These are phyloP conservation scores for Penicillium herquei DNA, from an alignment of 495 filamentous ascomycete genomes.

Conservation along the genomic window DNA sequence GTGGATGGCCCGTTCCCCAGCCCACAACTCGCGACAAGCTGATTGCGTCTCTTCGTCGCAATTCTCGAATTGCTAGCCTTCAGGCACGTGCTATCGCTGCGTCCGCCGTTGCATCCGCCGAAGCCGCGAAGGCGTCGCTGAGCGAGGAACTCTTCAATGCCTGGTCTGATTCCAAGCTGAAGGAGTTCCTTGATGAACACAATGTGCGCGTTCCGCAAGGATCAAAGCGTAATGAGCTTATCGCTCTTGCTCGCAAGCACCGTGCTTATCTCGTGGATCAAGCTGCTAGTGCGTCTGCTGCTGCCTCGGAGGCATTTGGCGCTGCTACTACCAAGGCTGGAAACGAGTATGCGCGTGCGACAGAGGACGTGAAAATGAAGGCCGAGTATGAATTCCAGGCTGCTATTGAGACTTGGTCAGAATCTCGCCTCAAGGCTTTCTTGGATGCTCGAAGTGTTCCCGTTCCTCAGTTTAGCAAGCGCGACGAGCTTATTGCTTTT, in stretches of 20 bases:
- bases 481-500: slow-evolving; percentile 73
- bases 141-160: slow-evolving; percentile 82
- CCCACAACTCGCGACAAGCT: slow-evolving; percentile 83
- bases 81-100: slow-evolving; percentile 57
- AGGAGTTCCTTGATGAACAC: slow-evolving; percentile 76
- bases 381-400: slow-evolving; percentile 65
- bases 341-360: slow-evolving; percentile 74
- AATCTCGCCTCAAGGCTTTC: slow-evolving; percentile 72
- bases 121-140: slow-evolving; percentile 65
- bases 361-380: slow-evolving; percentile 64
- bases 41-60: slow-evolving; percentile 85
- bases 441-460: slow-evolving; percentile 55
- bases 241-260: slow-evolving; percentile 89
- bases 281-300: slow-evolving; percentile 48
- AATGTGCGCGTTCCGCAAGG: slow-evolving; percentile 84
- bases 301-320: slow-evolving; percentile 59
- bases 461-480: slow-evolving; percentile 72
- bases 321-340: slow-evolving; percentile 82
- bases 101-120: slow-evolving; percentile 63
- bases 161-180: slow-evolving; percentile 81
- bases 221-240: slow-evolving; percentile 81
- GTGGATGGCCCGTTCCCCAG: slow-evolving; percentile 85
- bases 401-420: slow-evolving; percentile 66
- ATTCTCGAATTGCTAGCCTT: slow-evolving; percentile 75
- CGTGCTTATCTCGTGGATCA: slow-evolving; percentile 71